These are phyloP conservation scores for Metarhizium sp. DNA, from an alignment of 2,329 filamentous ascomycete genomes.

Conservation along the genomic window DNA sequence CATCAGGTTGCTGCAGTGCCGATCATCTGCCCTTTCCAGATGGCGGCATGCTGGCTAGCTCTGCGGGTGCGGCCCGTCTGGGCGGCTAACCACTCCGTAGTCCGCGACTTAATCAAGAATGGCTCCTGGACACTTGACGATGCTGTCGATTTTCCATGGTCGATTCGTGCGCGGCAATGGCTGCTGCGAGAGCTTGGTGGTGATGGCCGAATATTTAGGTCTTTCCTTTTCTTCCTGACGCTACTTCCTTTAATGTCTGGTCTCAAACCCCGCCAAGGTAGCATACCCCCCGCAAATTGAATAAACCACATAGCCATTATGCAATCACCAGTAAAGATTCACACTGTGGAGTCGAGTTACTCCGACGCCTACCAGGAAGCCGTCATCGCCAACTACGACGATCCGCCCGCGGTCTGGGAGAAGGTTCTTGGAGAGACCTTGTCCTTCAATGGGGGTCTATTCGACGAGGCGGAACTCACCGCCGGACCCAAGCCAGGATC, in stretches of 20 bases:
- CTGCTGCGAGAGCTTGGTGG: neutral
- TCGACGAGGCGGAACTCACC: neutral
- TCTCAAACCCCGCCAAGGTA: neutral
- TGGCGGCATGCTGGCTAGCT: too few species aligned
- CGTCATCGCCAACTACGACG: constrained; percentile 2
- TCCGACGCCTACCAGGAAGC: constrained; percentile 3
- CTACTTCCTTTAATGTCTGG: too few species aligned
- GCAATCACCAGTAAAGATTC: neutral
- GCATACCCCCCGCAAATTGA: neutral
- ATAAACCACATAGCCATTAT: neutral
- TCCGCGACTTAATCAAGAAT: too few species aligned
- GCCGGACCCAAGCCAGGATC: constrained; percentile 1
- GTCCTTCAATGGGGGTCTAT: neutral
- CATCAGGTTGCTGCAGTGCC: too few species aligned
- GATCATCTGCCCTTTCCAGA: too few species aligned
- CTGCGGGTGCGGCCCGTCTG: too few species aligned
- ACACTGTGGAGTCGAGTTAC: neutral
- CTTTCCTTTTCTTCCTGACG: too few species aligned
- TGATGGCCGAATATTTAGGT: neutral
- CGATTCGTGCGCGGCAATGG: neutral
- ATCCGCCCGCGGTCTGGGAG: constrained; percentile 3
- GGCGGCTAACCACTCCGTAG: too few species aligned
- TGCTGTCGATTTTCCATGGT: neutral
- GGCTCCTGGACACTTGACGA: too few species aligned
- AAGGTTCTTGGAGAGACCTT: constrained; percentile 2